phyloP scores from a whole-genome alignment of 495 filamentous ascomycete species.

The Friedmanniomyces simplex region DNA sequence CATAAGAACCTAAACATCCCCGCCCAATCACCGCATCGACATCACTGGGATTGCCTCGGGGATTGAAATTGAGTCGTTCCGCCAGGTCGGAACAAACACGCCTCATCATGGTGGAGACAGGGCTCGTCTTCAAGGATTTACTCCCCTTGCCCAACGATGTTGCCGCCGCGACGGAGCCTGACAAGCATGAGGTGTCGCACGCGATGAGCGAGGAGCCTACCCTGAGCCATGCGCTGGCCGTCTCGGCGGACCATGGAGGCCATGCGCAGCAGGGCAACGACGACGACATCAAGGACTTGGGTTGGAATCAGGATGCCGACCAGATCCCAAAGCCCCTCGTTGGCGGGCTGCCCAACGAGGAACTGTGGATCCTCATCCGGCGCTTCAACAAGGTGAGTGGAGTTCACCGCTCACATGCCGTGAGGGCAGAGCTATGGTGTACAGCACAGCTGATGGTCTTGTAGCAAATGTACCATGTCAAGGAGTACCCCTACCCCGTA shows the following conservation, averaged over 20 bases:
- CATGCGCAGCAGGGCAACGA: conserved; percentile 38
- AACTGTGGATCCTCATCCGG: conserved; percentile 69
- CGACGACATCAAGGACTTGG: conserved; percentile 53
- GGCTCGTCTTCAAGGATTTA: conserved; percentile 19
- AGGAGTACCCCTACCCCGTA: conserved; percentile 45
- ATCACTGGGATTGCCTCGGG: neutral
- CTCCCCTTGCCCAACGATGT: conserved; percentile 26
- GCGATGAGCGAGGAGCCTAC: conserved; percentile 26
- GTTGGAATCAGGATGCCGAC: conserved; percentile 57
- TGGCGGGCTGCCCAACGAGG: conserved; percentile 68
- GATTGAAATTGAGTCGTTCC: neutral
- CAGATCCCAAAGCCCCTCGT: conserved; percentile 53
- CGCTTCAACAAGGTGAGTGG: conserved; percentile 68
- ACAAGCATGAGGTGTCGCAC: conserved; percentile 20
- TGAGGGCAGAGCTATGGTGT: neutral
- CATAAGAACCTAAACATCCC: neutral
- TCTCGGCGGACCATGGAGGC: conserved; percentile 32
- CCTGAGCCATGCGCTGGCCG: conserved; percentile 31
- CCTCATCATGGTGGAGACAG: conserved; percentile 1
- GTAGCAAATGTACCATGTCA: conserved; percentile 83
- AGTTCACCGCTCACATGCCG: neutral
- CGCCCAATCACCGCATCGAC: neutral
- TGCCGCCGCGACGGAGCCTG: conserved; percentile 13
- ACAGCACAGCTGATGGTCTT: neutral
- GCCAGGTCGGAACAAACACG: neutral